Conservation (phyloP, 2,329 filamentous ascomycete species). For the Cercospora sp. region DNA sequence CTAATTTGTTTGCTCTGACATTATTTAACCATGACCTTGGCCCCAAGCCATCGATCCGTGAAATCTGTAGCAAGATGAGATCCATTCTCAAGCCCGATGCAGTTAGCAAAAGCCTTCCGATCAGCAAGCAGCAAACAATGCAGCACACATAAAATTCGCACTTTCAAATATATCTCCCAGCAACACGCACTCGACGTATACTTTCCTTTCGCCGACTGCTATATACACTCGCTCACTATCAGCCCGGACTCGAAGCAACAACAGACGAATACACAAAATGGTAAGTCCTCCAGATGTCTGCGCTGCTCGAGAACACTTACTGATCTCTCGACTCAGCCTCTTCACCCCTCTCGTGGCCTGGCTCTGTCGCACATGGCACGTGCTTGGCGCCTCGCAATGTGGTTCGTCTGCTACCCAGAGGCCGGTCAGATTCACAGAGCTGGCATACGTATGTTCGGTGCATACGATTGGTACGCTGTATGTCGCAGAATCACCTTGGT, state of each 20-base stretch:
- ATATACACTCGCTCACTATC: too few species aligned
- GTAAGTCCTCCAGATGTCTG: too few species aligned
- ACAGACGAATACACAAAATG: too few species aligned
- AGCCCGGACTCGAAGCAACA: too few species aligned
- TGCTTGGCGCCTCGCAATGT: not conserved
- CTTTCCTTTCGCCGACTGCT: not conserved
- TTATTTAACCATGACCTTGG: not conserved
- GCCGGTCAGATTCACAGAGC: too few species aligned
- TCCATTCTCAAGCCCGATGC: not conserved
- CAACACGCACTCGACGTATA: not conserved
- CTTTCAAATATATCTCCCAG: not conserved
- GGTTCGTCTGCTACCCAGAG: too few species aligned
- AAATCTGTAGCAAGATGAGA: not conserved
- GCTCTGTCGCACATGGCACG: not conserved
- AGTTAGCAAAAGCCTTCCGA: not conserved
- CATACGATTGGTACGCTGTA: too few species aligned
- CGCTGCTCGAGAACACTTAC: too few species aligned
- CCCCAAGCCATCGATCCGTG: not conserved
- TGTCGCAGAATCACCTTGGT: too few species aligned
- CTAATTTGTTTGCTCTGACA: not conserved
- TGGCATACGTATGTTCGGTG: too few species aligned
- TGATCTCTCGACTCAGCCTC: too few species aligned
- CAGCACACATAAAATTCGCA: not conserved
- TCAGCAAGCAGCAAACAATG: not conserved
- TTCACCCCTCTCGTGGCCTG: too few species aligned